phyloP scores from a whole-genome alignment of 805 yeast genomes.

The Candida bentonensis region DNA sequence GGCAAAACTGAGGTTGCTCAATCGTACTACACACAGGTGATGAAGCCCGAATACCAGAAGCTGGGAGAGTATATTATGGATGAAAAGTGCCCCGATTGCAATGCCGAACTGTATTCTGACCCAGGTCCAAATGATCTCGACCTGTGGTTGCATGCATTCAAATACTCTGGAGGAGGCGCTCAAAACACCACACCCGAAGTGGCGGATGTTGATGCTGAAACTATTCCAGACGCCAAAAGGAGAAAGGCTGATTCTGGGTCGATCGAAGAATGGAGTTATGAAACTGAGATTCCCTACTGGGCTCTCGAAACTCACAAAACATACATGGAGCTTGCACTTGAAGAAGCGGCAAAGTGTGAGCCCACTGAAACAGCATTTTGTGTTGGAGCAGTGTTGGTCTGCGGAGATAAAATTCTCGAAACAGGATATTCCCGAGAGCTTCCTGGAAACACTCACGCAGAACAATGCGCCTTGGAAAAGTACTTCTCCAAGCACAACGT shows the following conservation, averaged over 20 bases:
- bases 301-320: slow-evolving; percentile 44
- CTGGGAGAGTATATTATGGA: slow-evolving; percentile 57
- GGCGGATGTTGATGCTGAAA: slow-evolving; percentile 20
- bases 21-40: slow-evolving; percentile 45
- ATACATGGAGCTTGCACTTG: slow-evolving; percentile 64
- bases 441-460: slow-evolving; percentile 95
- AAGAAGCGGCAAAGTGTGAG: slow-evolving; percentile 66
- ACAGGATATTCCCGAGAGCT: slow-evolving; percentile 85
- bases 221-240: slow-evolving; percentile 5
- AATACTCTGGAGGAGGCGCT: slow-evolving; percentile 33
- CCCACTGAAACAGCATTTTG: slow-evolving; percentile 77
- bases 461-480: slow-evolving; percentile 83
- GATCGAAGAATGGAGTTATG: slow-evolving; percentile 50
- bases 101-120: slow-evolving; percentile 59
- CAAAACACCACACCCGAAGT: not conserved
- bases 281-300: slow-evolving; percentile 73
- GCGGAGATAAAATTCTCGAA: slow-evolving; percentile 47
- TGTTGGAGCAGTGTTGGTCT: slow-evolving; percentile 81
- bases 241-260: slow-evolving; percentile 12
- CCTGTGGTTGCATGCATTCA: slow-evolving; percentile 82
- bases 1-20: slow-evolving; percentile 61
- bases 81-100: slow-evolving; percentile 51
- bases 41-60: slow-evolving; percentile 3
- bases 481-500: slow-evolving; percentile 30
- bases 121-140: slow-evolving; percentile 83